Evolutionary conservation across 2,329 filamentous ascomycete genomes (phyloP).

Genomic region (Aspergillus ochraceus): DNA sequence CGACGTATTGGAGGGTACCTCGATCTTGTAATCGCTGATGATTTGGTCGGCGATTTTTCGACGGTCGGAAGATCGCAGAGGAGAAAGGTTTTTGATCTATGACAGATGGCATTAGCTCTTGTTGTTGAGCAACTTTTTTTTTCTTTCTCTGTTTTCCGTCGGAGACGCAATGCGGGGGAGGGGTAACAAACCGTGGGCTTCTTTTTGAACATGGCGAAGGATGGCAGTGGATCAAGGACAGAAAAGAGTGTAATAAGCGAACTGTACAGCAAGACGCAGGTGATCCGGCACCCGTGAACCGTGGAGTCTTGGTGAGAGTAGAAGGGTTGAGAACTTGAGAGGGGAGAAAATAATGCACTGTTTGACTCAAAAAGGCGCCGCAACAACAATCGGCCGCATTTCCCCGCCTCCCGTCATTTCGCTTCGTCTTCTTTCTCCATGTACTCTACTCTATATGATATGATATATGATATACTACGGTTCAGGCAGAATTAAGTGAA

Average conservation of each 20-base stretch:
- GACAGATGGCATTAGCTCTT: constrained; percentile 6
- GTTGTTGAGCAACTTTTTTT: background rate
- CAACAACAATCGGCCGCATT: constrained; percentile 24
- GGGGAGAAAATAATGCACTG: background rate
- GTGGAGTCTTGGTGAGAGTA: constrained; percentile 2
- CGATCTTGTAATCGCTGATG: constrained; percentile 60
- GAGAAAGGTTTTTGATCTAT: constrained; percentile 65
- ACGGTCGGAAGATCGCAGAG: constrained; percentile 66
- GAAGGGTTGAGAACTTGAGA: background rate
- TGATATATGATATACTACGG: background rate
- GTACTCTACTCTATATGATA: background rate
- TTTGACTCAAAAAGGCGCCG: constrained; percentile 7
- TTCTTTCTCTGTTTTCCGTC: background rate
- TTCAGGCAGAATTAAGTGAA: background rate
- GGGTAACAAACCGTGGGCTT: constrained; percentile 54
- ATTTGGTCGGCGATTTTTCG: constrained; percentile 67
- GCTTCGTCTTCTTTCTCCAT: background rate
- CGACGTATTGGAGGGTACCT: constrained; percentile 41
- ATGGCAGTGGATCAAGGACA: background rate
- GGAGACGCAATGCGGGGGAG: constrained; percentile 30
- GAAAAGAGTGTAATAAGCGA: no score
- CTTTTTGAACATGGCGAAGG: constrained; percentile 60
- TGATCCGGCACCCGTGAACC: background rate
- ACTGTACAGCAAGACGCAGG: no score
- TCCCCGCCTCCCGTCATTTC: constrained; percentile 6